Evolutionary conservation across 805 yeast species (phyloP), one percentile per base, ranked within the genome.

Genomic region (Saccharomycopsis sp.): DNA sequence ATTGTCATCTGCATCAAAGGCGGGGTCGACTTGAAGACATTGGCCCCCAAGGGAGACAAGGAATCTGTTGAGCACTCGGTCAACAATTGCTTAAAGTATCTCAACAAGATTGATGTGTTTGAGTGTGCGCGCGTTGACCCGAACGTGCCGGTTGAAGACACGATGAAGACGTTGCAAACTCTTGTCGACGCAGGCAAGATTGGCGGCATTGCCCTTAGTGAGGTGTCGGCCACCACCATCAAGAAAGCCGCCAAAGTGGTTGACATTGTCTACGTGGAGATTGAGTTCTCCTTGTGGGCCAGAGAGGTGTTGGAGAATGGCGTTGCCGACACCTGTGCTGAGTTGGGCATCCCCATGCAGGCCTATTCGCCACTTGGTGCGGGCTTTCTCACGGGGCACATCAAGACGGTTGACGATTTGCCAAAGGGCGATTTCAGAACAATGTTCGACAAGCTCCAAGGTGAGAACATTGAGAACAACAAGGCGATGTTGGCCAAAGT

Each of bases 341-440:
- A 78, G 46, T 59, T 68, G 25, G 65, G 65, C 12, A 71, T 87
- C 42, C 80, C 92, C 10, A 64, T 84, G 22, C 65, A 84, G 43
- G 83, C 87, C 19, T 87, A 87, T 60, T 80, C 94, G 22, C 96
- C 96, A 22, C 65, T 87, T 41, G 80, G 87, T 7, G 69, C 83
- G 52, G 96, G 95, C 1, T 63, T 79, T 46, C 66, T 87, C 41
- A 77, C 89, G 3, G 94, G 92, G 42, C 48, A 53, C 25, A 59
- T 77, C 39, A 73, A 60, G 19, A 58, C 68, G 4, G 51, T 60
- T 16, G 52, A 58, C 0, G 77, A 73, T 41, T 53, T 80, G 26
- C 72, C 77, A 9, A 63, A 64, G 32, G 78, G 72, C 32, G 89
- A 81, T 52, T 43, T 75, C 40, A 66, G 85, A 50, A 47, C 45